Percentiles rank a stretch among this genome's conserved stretches.
Evolutionary conservation across 176 grass and related monocot species (phyloP).

Genomic region (Cenchrus fungigraminus): DNA sequence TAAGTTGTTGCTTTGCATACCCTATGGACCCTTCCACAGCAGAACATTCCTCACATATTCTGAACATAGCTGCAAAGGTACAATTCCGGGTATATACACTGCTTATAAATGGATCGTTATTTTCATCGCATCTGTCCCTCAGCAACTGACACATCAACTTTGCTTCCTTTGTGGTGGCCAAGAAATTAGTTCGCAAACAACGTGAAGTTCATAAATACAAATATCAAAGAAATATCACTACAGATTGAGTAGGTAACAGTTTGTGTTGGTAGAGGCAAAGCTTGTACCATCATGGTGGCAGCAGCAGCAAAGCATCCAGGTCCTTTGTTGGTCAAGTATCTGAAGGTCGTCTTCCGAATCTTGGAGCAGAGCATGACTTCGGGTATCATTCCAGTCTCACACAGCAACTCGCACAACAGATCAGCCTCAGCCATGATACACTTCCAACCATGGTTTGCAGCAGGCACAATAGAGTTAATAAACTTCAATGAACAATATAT

Average conservation of each 20-base stretch:
- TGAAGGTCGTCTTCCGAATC: neutral
- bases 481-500: neutral
- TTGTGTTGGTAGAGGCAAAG: neutral
- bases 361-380: neutral
- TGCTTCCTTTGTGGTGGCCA: neutral
- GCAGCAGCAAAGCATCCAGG: neutral
- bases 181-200: conserved; percentile 1
- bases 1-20: neutral
- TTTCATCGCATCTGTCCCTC: neutral
- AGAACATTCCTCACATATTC: neutral
- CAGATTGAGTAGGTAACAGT: neutral
- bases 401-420: neutral
- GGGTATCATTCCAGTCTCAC: neutral
- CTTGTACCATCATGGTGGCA: conserved; percentile 11
- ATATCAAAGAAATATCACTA: neutral
- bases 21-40: neutral
- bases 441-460: neutral
- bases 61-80: neutral
- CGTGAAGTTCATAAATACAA: neutral
- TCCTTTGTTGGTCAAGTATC: conserved; percentile 6
- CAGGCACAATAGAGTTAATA: neutral
- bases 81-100: neutral
- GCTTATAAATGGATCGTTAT: neutral
- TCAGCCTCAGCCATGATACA: neutral
- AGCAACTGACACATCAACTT: neutral